Evolutionary conservation across 1,139 yeast species (phyloP), one percentile per base, ranked within the genome.

Genomic region (Chernovozyma sophiae-reginae): DNA sequence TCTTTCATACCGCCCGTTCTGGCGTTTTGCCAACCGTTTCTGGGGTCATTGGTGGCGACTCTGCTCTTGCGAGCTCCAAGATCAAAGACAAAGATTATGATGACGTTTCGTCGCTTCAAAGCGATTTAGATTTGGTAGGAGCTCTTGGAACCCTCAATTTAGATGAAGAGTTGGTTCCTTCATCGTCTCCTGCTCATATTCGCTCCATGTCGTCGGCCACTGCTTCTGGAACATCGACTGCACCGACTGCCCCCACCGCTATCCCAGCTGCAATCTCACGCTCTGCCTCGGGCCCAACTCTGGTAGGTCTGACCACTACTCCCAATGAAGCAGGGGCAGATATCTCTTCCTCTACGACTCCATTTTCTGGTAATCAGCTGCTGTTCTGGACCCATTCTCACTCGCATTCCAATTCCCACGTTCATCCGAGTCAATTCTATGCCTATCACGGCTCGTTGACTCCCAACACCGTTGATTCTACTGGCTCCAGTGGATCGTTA

Each of bases 121-220:
- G n/a, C n/a, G 29, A 26, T 12, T 57, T 68, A 45, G 74, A 68
- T 40, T 65, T 68, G 28, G 72, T 68, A 25, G 73, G 70, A 6
- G 72, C 74, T 7, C 53, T 68, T 30, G 63, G 62, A 30, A 65
- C 59, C 34, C 57, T 69, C 32, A 61, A 67, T 45, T 56, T 68
- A 41, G 72, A 67, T 41, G 72, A 61, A 20, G 73, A 65, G 15
- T 47, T 54, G 34, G 51, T 42, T 5, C 6, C 6, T 5, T 13
- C 15, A 5, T 11, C 27, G 6, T 11, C 23, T 20, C 23, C 6
- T 20, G 6, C 23, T 20, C 23, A 20, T 20, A 7, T 7, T 36
- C 45, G 24, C 31, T 43, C 18, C 32, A 36, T 15, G 34, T 20
- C 38, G 14, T 25, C 42, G 18, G 29, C 25, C 11, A 16, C 29